Base-by-base conservation (phyloP, 148 eudicot genomes). In the Rhododendron simsii region DNA sequence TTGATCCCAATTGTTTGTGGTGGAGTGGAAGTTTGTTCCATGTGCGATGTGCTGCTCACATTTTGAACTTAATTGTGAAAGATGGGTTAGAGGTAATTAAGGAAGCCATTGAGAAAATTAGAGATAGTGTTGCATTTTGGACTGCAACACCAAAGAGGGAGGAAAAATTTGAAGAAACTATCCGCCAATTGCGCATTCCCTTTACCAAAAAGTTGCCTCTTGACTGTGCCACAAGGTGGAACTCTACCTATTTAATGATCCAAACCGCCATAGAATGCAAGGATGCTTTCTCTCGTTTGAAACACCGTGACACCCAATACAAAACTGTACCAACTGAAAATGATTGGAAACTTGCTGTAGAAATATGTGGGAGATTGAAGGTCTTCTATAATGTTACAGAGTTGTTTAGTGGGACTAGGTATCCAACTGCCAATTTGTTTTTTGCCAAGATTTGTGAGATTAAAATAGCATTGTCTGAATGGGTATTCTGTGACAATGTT, bases 61-160 rank as follows among this genome's bases (percentile, higher is more conserved):
- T 33, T 33, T 12, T 88, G 90, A 59, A 23, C 73, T 77, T 76
- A 35, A 35, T 35, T 35, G 37, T 35, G 37, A 35, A 35, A 35
- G 37, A 35, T 35, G 37, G 37, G 37, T 35, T 89, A 63, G 48
- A 85, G 7, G 65, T 86, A 21, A 81, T 87, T 26, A 39, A 45
- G 16, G 44, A 45, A n/a, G 86, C 67, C 26, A 84, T 89, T 77
- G 81, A 84, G 37, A 91, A 45, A 50, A 47, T 91, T 9, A 84
- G 86, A 10, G 65, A 87, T 15, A 85, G 83, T 84, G 86, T 90
- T 16, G 4, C 15, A 12, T 87, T 74, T 78, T 90, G 88, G 89
- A 59, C 82, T 50, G 82, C 77, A 20, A 76, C 86, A 12, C 83
- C 87, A 2, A 51, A 86, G 81, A n/a, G 74, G 9, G 30, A 67